phyloP scores from a whole-genome alignment of 2,329 filamentous ascomycete species.

The Hypoxylon sp. region DNA sequence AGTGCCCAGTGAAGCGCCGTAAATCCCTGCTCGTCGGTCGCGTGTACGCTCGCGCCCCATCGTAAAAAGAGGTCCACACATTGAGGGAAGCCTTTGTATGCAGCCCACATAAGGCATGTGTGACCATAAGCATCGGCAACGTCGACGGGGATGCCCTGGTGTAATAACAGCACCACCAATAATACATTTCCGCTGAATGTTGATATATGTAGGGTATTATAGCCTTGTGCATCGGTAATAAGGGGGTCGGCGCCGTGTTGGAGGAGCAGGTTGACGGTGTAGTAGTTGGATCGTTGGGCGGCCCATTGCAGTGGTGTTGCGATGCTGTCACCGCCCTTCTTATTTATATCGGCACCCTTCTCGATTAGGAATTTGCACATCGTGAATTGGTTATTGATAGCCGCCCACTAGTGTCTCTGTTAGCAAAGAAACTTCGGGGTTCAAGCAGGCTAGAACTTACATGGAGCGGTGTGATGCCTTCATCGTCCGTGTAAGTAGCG shows the following conservation, averaged over 20 bases:
- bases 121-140: slow-evolving; percentile 90
- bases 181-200: slow-evolving; percentile 97
- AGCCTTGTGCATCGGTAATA: slow-evolving; percentile 92
- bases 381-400: slow-evolving; percentile 98
- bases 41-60: slow-evolving; percentile 95
- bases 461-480: slow-evolving; percentile 95
- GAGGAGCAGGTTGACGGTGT: slow-evolving; percentile 92
- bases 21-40: slow-evolving; percentile 90
- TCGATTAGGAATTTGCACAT: slow-evolving; percentile 96
- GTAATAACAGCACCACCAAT: slow-evolving; percentile 86
- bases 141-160: slow-evolving; percentile 96
- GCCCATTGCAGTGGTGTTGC: slow-evolving; percentile 97
- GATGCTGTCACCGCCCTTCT: slow-evolving; percentile 93
- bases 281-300: slow-evolving; percentile 95
- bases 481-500: slow-evolving; percentile 85
- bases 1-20: slow-evolving; percentile 96
- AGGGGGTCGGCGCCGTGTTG: slow-evolving; percentile 93
- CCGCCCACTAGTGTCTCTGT: slow-evolving; percentile 79
- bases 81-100: slow-evolving; percentile 94
- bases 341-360: slow-evolving; percentile 88
- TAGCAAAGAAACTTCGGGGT: slow-evolving; percentile 22
- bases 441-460: slow-evolving; percentile 62
- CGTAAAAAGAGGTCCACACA: slow-evolving; percentile 92
- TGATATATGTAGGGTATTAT: slow-evolving; percentile 96
- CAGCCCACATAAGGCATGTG: slow-evolving; percentile 97